Evolutionary conservation across 176 grass and related monocot species (phyloP), one percentile per base, ranked within the genome.

Genomic region (Oryza coarctata): DNA sequence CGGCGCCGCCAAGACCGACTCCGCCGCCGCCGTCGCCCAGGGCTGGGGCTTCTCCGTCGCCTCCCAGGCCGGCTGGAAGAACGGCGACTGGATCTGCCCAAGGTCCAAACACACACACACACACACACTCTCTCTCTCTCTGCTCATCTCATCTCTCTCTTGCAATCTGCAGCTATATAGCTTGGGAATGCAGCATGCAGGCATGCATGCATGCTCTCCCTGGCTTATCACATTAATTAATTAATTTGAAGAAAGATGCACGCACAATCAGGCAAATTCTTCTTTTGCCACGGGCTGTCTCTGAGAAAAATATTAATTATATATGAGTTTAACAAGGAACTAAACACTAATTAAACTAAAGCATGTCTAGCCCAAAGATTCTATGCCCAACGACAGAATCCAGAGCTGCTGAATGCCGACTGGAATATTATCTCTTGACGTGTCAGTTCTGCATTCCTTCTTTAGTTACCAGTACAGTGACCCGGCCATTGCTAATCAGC

Each of bases 11-110:
- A 97, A 92, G 90, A 87, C 85, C n/a, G 88, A 90, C 49, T 77
- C 94, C 36, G 65, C 63, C 32, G 91, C 80, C 39, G 87, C 84
- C 66, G 90, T 97, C 15, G 90, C 92, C 0, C 88, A 91, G 39
- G 88, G 88, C 2, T 97, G 95, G 95, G 95, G 86, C 1, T 92
- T 74, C 86, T 64, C 82, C 73, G n/a, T 31, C 27, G 68, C 86
- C 29, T 80, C 65, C 7, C 92, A 88, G 22, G n/a, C 85, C 33
- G 87, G 83, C 6, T 94, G 90, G 95, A 97, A 91, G 61, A 85
- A 92, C 4, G 95, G 95, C 36, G 95, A 97, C 82, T 97, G 95
- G 95, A 87, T 92, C 25, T 97, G 95, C 80, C 71, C 92, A 57
- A 94, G 94, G 94, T 97, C 3, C 4, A 33, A n/a, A n/a, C n/a